Percentiles rank a stretch among this genome's conserved stretches.
Conservation (phyloP, 192 early-diverging fungal species). For the Lobosporangium transversale region DNA sequence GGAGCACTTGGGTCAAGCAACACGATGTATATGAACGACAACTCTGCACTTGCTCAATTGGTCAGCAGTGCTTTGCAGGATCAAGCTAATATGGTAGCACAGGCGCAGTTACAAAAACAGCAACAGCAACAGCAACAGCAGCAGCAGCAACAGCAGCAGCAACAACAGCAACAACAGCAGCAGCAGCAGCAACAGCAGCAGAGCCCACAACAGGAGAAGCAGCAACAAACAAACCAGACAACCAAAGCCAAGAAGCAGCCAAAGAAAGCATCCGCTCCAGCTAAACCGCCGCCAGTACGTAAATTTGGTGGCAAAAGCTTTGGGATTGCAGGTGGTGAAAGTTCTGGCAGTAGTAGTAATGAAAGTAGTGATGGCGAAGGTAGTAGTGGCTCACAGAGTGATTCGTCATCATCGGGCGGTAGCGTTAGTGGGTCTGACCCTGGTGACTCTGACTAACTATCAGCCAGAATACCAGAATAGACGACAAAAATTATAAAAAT, state of each 20-base stretch:
- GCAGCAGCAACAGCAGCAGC: slow-evolving; percentile 18
- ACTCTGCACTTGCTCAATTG: slow-evolving; percentile 30
- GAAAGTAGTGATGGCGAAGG: slow-evolving; percentile 43
- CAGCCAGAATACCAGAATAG: background rate
- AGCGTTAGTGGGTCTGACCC: slow-evolving; percentile 38
- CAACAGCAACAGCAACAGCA: slow-evolving; percentile 28
- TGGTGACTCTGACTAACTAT: slow-evolving; percentile 23
- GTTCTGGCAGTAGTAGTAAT: slow-evolving; percentile 40
- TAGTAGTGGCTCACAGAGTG: slow-evolving; percentile 40
- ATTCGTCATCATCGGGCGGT: slow-evolving; percentile 27
- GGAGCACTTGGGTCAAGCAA: slow-evolving; percentile 3
- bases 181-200: slow-evolving; percentile 2
- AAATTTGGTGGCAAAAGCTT: slow-evolving; percentile 50
- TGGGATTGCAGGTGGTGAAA: slow-evolving; percentile 38
- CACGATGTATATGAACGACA: slow-evolving; percentile 22
- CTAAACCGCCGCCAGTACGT: slow-evolving; percentile 38
- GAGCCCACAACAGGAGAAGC: slow-evolving; percentile 20
- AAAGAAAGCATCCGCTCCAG: slow-evolving; percentile 24
- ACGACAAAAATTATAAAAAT: background rate
- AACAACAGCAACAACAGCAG: slow-evolving; percentile 20
- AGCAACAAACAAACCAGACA: slow-evolving; percentile 7
- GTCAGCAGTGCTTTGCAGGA: slow-evolving; percentile 38
- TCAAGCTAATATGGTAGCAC: slow-evolving; percentile 10
- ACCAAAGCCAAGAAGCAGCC: slow-evolving; percentile 42
- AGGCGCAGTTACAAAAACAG: slow-evolving; percentile 9